Evolutionary conservation across 148 eudicot genomes (phyloP).

Genomic region (Limonium bicolor): DNA sequence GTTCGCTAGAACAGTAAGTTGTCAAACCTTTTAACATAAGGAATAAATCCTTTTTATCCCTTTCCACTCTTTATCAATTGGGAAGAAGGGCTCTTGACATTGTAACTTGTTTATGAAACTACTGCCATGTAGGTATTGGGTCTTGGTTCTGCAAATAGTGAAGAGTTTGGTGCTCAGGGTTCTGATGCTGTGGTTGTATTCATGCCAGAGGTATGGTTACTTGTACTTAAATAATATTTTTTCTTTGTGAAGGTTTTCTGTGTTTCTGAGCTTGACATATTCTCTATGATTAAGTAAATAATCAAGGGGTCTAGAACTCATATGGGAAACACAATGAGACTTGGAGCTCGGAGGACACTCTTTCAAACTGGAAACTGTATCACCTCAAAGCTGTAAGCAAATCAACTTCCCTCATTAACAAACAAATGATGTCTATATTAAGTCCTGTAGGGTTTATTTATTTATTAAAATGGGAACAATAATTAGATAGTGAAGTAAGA

Average conservation of each 20-base stretch:
- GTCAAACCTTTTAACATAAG: too few species aligned
- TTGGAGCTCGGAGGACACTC: slow-evolving; percentile 4
- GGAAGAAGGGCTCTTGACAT: too few species aligned
- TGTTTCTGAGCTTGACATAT: background rate
- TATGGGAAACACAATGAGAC: slow-evolving; percentile 4
- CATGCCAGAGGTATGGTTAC: slow-evolving; percentile 87
- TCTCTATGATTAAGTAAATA: background rate
- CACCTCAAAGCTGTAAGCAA: slow-evolving; percentile 3
- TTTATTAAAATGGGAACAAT: too few species aligned
- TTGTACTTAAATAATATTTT: background rate
- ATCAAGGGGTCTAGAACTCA: slow-evolving; percentile 3
- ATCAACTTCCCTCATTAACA: too few species aligned
- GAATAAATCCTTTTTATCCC: too few species aligned
- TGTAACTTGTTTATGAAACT: too few species aligned
- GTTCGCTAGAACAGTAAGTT: slow-evolving; percentile 53
- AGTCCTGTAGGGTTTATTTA: too few species aligned
- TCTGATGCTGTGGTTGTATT: slow-evolving; percentile 45
- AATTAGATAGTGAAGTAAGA: too few species aligned
- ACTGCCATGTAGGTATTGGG: too few species aligned
- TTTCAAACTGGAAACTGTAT: background rate
- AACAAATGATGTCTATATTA: too few species aligned
- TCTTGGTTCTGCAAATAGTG: slow-evolving; percentile 58
- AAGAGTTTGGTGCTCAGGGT: slow-evolving; percentile 44
- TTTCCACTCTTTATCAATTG: too few species aligned
- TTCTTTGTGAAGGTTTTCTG: background rate